A percentile compares a stretch with the other conserved stretches of the same genome.
Conservation (phyloP, 306 rosid genomes). For the Luffa aegyptiaca region DNA sequence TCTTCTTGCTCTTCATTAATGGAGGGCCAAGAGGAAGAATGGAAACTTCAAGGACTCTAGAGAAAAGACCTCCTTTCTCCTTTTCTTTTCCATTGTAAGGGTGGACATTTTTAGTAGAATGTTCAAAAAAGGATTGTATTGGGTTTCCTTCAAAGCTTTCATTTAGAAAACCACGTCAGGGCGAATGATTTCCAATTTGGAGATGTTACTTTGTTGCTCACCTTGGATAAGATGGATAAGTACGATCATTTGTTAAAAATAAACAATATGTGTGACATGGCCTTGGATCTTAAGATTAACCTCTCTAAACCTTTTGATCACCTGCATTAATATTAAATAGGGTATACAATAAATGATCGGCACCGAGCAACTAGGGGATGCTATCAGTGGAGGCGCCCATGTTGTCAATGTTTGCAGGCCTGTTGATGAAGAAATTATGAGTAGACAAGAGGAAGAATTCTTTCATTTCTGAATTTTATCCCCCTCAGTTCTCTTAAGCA, state of each 20-base stretch:
- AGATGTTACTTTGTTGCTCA: neutral
- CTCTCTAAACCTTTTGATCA: neutral
- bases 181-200: neutral
- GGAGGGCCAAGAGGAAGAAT: neutral
- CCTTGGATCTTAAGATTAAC: neutral
- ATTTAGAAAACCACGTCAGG: neutral
- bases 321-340: too few species aligned
- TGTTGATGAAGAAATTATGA: neutral
- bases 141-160: neutral
- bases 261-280: neutral
- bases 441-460: neutral
- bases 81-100: neutral
- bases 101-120: neutral
- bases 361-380: neutral
- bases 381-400: neutral
- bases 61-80: neutral
- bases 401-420: neutral
- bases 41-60: neutral
- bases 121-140: neutral
- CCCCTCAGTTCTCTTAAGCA: neutral
- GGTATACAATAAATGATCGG: neutral
- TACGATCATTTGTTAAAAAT: neutral
- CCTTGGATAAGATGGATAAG: neutral
- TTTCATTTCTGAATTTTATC: neutral
- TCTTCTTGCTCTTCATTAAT: neutral